Evolutionary conservation across 78 protist species (phyloP).

Genomic region (Chrysochromulina tobinii): DNA sequence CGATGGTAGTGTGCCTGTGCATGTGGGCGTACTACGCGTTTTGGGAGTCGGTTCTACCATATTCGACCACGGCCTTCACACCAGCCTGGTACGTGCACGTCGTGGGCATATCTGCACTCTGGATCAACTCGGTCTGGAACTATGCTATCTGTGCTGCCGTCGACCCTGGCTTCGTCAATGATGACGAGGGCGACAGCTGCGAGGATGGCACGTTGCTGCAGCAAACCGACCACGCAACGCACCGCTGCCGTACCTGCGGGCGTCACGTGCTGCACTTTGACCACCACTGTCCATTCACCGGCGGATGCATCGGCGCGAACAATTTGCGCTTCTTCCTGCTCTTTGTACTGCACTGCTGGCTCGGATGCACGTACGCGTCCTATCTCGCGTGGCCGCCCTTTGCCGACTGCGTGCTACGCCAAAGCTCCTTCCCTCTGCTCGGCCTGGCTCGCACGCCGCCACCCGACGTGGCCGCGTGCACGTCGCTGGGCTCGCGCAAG

Average conservation of each 20-base stretch:
- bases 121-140: background rate
- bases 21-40: background rate
- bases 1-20: background rate
- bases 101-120: background rate
- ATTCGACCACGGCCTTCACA: background rate
- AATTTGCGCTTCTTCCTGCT: background rate
- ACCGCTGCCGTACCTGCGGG: background rate
- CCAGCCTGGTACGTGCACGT: background rate
- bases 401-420: background rate
- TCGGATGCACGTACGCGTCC: background rate
- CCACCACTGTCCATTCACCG: slow-evolving; percentile 16
- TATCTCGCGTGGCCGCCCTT: background rate
- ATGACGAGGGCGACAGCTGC: too few species aligned
- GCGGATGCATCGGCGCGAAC: background rate
- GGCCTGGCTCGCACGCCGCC: background rate
- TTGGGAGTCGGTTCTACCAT: background rate
- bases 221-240: too few species aligned
- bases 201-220: too few species aligned
- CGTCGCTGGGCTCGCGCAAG: too few species aligned
- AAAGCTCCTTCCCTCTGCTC: background rate
- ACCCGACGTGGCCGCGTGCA: background rate
- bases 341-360: background rate
- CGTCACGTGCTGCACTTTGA: background rate
- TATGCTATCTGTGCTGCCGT: background rate
- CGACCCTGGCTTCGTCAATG: background rate